Percentiles rank a stretch among this genome's conserved stretches.
Conservation (phyloP, 2,329 filamentous ascomycete species). For the Ambrosiella beaveri region DNA sequence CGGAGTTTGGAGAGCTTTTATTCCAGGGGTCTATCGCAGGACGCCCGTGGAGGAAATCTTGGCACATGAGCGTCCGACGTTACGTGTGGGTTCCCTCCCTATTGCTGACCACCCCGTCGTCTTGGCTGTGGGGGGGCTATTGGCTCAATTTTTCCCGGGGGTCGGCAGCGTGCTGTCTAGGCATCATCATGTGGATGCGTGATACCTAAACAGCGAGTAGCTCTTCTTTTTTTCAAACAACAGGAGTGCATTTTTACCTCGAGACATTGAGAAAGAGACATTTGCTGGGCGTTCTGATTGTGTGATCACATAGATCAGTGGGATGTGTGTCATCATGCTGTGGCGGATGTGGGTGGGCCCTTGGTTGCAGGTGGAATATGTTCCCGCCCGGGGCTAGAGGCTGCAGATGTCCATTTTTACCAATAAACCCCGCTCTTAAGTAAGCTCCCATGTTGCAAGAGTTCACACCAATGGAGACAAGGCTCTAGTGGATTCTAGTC, state of each 20-base stretch:
- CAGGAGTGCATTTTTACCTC: too few species aligned
- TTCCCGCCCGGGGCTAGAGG: neutral
- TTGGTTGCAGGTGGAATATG: neutral
- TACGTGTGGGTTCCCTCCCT: slow-evolving; percentile 1
- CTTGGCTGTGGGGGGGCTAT: neutral
- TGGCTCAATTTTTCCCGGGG: neutral
- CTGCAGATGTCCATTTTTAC: neutral
- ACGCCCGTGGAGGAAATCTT: neutral
- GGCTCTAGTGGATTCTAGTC: neutral
- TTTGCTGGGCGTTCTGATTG: neutral
- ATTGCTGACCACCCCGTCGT: neutral
- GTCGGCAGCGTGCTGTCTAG: neutral
- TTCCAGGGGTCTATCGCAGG: neutral
- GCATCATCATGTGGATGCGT: neutral
- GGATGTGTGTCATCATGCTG: neutral
- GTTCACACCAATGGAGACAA: neutral
- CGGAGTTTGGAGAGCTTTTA: neutral
- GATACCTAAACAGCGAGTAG: neutral
- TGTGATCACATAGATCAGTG: neutral
- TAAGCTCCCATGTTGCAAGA: neutral
- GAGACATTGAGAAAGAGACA: neutral
- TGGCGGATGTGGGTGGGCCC: neutral
- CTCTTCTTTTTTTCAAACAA: too few species aligned
- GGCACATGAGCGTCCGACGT: slow-evolving; percentile 1
- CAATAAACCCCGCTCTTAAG: neutral